Conservation (phyloP, 225 moss, liverwort and hornwort species). For the Neckera pumila region DNA sequence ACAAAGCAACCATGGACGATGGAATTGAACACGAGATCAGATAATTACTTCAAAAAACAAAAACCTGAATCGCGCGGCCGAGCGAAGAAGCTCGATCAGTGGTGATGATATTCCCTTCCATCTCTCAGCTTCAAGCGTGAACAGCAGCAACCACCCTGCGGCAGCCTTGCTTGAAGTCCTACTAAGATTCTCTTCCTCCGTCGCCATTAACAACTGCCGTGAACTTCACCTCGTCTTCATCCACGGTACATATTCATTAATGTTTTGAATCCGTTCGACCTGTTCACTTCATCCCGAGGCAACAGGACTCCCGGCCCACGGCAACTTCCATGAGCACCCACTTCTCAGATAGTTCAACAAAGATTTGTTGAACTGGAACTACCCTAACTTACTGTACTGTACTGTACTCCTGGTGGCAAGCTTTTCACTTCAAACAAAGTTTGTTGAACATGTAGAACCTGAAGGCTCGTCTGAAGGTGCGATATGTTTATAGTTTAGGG, state of each 20-base stretch:
- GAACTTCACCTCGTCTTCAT: background rate
- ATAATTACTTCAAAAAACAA: too few relatives aligned
- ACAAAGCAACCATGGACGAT: background rate
- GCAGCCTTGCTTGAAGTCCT: too few relatives aligned
- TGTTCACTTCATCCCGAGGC: background rate
- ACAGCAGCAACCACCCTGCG: background rate
- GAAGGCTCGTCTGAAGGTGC: too few relatives aligned
- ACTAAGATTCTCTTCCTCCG: background rate
- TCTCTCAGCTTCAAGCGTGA: background rate
- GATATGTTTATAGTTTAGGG: too few relatives aligned
- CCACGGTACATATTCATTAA: background rate
- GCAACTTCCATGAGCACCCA: background rate
- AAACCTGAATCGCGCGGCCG: conserved; percentile 40
- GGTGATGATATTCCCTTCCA: conserved; percentile 65
- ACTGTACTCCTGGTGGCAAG: background rate
- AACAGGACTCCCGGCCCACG: background rate
- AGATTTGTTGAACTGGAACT: background rate
- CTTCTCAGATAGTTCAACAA: background rate
- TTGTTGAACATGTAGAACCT: background rate
- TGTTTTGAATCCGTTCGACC: background rate
- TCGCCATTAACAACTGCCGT: background rate
- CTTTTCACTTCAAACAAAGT: background rate
- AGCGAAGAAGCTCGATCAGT: conserved; percentile 35
- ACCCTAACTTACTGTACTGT: background rate
- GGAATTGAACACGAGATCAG: background rate